Conservation (phyloP, 2,329 filamentous ascomycete genomes). For the Penicillium glabrum region DNA sequence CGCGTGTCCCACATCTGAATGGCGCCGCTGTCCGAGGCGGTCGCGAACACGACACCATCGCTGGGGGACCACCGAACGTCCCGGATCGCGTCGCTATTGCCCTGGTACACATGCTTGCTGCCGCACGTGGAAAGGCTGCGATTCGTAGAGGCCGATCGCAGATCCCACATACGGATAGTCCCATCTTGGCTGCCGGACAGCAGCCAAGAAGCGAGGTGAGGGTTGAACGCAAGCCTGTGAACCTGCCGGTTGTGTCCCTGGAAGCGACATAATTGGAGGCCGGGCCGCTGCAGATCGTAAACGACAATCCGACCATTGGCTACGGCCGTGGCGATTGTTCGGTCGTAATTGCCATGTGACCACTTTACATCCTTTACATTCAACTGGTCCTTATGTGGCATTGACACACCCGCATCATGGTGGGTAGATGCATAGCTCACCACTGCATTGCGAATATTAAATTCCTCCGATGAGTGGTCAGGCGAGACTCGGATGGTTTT, state of each 20-base stretch:
- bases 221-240: conserved; percentile 65
- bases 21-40: conserved; percentile 63
- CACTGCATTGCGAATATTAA: conserved; percentile 63
- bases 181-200: conserved; percentile 66
- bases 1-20: conserved; percentile 66
- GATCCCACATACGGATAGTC: conserved; percentile 64
- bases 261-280: conserved; percentile 61
- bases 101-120: conserved; percentile 56
- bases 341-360: conserved; percentile 62
- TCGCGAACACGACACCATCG: conserved; percentile 62
- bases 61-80: conserved; percentile 66
- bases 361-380: conserved; percentile 67
- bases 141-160: conserved; percentile 53
- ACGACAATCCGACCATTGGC: conserved; percentile 65
- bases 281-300: conserved; percentile 63
- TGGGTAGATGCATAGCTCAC: conserved; percentile 57
- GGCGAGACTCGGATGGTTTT: conserved; percentile 63
- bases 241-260: conserved; percentile 67
- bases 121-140: conserved; percentile 53
- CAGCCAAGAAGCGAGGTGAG: conserved; percentile 59
- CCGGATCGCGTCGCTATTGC: conserved; percentile 61
- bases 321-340: conserved; percentile 63
- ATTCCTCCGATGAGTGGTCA: conserved; percentile 59
- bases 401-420: conserved; percentile 45
- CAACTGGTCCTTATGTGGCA: conserved; percentile 58